Evolutionary conservation across 768 basidiomycete genomes (phyloP), one percentile per base, ranked within the genome.

Genomic region (Harrya chromipes): DNA sequence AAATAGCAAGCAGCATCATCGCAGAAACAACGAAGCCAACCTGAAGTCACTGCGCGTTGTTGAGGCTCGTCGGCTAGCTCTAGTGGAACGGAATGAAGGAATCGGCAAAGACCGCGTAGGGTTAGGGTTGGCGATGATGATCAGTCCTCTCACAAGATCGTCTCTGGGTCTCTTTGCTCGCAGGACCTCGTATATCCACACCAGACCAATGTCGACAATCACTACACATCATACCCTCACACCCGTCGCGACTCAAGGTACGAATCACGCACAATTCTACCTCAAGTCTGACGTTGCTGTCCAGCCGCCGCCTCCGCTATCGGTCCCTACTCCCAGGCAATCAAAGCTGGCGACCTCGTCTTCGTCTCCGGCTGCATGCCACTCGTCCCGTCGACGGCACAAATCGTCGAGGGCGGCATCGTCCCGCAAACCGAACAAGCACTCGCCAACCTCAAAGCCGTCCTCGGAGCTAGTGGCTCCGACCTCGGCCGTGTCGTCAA

Each of bases 341-440:
- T 94, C 71, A 88, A 87, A 63, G 78, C 79, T 44, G 88, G 88
- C 43, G 82, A 89, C 58, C 78, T 93, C 50, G 80, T 97, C 56
- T 99, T 95, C 72, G 77, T 84, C 39, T 94, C 92, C 2, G 95
- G 95, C 40, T 88, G 85, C 65, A 87, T 98, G 61, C 87, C 91
- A 2, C 74, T 97, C 48, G 81, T 88, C 62, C 88, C 93, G 11
- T 62, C 71, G 26, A 85, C 87, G 58, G 84, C 74, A 42, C 90
- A 53, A 17, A 38, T 62, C 56, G 47, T 40, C 40, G 49, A 50
- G 3, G 61, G 62, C 14, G 61, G 62, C 11, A 62, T 62, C 52
- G 33, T 52, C 21, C 49, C 50, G 27, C 62, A 98, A 67, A 82
- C 93, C 9, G 72, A 77, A 47, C 93, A 94, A 67, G 89, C 85